Conservation (phyloP, 2,329 filamentous ascomycete species). For the Samsoniella hepiali region DNA sequence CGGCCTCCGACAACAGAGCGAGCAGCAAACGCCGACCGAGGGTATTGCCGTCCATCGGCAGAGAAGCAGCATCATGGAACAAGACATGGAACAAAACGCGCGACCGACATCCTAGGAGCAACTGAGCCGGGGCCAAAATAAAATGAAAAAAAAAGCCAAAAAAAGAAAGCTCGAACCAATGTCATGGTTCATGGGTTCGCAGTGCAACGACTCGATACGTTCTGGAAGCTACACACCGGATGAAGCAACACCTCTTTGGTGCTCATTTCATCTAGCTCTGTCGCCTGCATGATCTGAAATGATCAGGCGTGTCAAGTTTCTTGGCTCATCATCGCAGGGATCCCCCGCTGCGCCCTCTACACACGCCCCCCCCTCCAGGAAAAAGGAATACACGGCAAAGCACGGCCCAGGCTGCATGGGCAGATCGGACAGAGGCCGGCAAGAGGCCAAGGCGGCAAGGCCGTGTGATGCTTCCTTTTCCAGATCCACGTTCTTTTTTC, state of each 20-base stretch:
- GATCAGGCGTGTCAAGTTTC: not conserved
- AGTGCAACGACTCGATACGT: not conserved
- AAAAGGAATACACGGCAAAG: not conserved
- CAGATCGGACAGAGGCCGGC: not conserved
- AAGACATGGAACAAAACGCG: not conserved
- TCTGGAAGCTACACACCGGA: constrained; percentile 1
- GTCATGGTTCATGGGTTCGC: not conserved
- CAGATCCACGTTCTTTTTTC: not conserved
- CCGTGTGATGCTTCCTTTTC: not conserved
- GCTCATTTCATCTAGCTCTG: constrained; percentile 7
- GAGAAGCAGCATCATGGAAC: not conserved
- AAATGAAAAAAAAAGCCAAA: not conserved
- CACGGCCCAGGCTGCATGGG: not conserved
- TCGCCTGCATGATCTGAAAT: constrained; percentile 15
- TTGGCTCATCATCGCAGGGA: not conserved
- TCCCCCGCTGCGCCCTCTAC: not conserved
- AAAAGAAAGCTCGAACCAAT: not conserved
- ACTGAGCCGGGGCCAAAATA: not conserved
- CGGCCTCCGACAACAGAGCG: not conserved
- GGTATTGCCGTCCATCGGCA: not conserved
- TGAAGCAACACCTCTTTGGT: not conserved
- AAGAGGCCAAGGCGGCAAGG: not conserved
- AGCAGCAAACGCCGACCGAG: not conserved
- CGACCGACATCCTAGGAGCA: not conserved
- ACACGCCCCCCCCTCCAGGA: not conserved